phyloP scores from a whole-genome alignment of 306 rosid genomes.

The Acacia confusa region DNA sequence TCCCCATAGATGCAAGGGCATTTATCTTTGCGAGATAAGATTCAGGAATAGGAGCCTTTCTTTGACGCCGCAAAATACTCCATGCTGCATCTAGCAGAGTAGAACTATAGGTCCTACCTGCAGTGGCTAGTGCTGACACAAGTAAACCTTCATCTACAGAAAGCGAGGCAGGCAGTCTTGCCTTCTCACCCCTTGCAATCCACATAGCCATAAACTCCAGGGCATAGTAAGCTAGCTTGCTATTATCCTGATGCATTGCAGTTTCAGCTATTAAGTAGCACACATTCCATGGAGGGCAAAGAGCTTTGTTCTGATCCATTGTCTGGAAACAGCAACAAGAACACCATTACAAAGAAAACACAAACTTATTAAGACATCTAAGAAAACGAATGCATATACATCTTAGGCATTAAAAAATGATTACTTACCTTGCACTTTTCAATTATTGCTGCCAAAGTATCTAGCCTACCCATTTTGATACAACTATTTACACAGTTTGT shows the following conservation, averaged over 20 bases:
- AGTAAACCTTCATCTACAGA: conserved; percentile 85
- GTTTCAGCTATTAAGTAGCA: conserved; percentile 65
- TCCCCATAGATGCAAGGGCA: conserved; percentile 80
- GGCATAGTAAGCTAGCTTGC: conserved; percentile 76
- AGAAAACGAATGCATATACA: conserved; percentile 9
- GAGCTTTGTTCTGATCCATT: conserved; percentile 89
- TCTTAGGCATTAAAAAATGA: conserved; percentile 18
- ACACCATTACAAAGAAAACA: conserved; percentile 26
- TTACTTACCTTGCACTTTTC: conserved; percentile 81
- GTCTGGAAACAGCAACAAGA: conserved; percentile 52
- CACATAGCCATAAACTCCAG: conserved; percentile 86
- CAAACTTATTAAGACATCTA: conserved; percentile 25
- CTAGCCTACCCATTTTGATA: conserved; percentile 62
- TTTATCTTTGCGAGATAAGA: conserved; percentile 75
- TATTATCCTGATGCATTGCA: conserved; percentile 67
- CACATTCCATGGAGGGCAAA: conserved; percentile 80
- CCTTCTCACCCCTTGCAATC: conserved; percentile 80
- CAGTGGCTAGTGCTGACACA: conserved; percentile 74
- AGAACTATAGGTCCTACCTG: conserved; percentile 70
- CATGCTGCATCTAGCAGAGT: conserved; percentile 80
- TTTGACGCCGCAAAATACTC: conserved; percentile 71
- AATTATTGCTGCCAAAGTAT: conserved; percentile 67
- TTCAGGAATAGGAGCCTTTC: conserved; percentile 86
- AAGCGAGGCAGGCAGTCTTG: conserved; percentile 58
- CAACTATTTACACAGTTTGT: conserved; percentile 57